Evolutionary conservation across 495 filamentous ascomycete genomes (phyloP).

Genomic region (Xylaria telfairii): DNA sequence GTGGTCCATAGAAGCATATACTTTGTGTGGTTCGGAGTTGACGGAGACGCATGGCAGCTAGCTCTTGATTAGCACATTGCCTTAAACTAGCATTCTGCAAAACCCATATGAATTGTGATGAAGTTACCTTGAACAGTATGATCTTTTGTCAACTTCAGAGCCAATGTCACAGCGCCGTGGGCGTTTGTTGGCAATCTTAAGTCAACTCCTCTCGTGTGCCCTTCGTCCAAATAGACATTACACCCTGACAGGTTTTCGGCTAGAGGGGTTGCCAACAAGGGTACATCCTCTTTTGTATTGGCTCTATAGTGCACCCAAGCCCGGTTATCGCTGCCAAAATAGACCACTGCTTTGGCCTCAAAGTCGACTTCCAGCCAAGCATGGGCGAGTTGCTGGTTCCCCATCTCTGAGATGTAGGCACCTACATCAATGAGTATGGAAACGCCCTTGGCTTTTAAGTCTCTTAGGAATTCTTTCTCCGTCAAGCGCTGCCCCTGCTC

Average conservation of each 20-base stretch:
- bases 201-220: conserved; percentile 59
- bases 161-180: conserved; percentile 56
- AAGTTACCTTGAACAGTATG: conserved; percentile 51
- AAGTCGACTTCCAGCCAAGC: conserved; percentile 54
- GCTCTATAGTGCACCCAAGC: conserved; percentile 50
- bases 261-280: conserved; percentile 51
- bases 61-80: neutral
- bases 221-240: conserved; percentile 43
- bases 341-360: conserved; percentile 42
- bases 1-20: conserved; percentile 47
- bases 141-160: conserved; percentile 56
- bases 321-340: conserved; percentile 50
- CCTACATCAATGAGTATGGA: conserved; percentile 59
- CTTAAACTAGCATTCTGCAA: neutral
- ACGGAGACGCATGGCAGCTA: conserved; percentile 40
- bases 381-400: conserved; percentile 47
- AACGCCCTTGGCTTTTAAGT: conserved; percentile 40
- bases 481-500: conserved; percentile 36
- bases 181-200: conserved; percentile 49
- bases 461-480: conserved; percentile 45
- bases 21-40: conserved; percentile 45
- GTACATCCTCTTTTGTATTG: conserved; percentile 35
- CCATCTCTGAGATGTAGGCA: conserved; percentile 57
- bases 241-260: conserved; percentile 48
- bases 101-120: neutral